phyloP scores from a whole-genome alignment of 345 rosid species.

The Draba incana region DNA sequence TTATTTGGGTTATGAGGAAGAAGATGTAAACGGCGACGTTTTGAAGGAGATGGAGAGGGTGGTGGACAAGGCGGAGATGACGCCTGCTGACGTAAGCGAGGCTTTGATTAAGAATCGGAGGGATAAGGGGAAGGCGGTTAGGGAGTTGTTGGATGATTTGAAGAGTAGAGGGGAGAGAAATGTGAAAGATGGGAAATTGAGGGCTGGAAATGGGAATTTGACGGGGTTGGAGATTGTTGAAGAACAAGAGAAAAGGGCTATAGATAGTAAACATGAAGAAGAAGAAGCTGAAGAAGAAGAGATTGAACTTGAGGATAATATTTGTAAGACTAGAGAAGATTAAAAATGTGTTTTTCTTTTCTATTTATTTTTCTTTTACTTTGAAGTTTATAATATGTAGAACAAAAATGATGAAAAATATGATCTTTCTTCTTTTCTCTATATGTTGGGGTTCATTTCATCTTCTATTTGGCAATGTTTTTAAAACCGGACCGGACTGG shows the following conservation, averaged over 20 bases:
- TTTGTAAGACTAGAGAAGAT: conserved; percentile 45
- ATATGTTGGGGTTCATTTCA: background rate
- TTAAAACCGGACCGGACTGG: no score
- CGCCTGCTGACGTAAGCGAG: conserved; percentile 95
- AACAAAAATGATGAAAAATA: conserved; percentile 16
- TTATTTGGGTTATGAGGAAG: conserved; percentile 56
- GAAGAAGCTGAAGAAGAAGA: conserved; percentile 45
- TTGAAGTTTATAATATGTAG: conserved; percentile 18
- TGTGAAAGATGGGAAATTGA: conserved; percentile 40
- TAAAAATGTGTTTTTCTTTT: conserved; percentile 1
- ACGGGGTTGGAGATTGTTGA: conserved; percentile 50
- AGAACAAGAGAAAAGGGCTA: conserved; percentile 87
- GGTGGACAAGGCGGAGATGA: conserved; percentile 71
- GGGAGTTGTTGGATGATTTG: conserved; percentile 58
- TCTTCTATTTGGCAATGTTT: no score
- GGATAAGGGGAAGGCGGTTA: conserved; percentile 55
- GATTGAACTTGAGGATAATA: conserved; percentile 43
- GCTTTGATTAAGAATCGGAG: conserved; percentile 74
- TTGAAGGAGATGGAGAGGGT: conserved; percentile 54
- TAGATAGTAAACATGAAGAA: conserved; percentile 58
- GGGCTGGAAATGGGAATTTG: conserved; percentile 37
- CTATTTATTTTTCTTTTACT: background rate
- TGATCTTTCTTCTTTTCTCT: conserved; percentile 4
- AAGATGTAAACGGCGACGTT: conserved; percentile 39
- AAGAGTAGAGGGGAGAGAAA: conserved; percentile 54